Percentiles rank a stretch among this genome's conserved stretches.
These are phyloP conservation scores for Pythium diclinum DNA, from an alignment of 352 stramenopile species.

Conservation along the genomic window DNA sequence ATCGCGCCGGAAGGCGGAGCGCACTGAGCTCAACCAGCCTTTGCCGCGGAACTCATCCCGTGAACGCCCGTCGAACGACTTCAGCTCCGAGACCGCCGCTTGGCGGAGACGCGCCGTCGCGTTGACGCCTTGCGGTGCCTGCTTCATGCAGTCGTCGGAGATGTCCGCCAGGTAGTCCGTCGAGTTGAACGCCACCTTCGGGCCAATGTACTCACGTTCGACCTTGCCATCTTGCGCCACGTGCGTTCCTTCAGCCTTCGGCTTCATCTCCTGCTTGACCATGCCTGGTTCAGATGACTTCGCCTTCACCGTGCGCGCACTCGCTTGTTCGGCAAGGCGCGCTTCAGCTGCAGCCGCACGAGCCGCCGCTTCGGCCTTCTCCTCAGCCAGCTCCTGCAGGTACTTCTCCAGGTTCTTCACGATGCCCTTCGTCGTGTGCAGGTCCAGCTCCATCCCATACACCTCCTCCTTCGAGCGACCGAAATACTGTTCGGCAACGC, in stretches of 20 bases:
- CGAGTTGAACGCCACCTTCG: not conserved
- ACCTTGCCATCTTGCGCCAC: not conserved
- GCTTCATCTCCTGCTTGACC: too few relatives aligned
- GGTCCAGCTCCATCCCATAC: not conserved
- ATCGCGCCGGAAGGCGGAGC: constrained; percentile 16
- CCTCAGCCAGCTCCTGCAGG: too few relatives aligned
- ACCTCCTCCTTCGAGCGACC: constrained; percentile 1
- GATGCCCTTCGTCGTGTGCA: too few relatives aligned
- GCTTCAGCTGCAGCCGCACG: too few relatives aligned
- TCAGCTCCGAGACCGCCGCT: constrained; percentile 18
- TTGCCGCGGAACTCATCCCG: constrained; percentile 17
- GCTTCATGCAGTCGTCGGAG: constrained; percentile 17
- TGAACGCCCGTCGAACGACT: constrained; percentile 13
- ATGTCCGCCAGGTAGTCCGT: constrained; percentile 23
- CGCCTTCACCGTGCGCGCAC: too few relatives aligned
- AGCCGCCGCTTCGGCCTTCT: too few relatives aligned
- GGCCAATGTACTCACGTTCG: not conserved
- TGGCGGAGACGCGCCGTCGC: constrained; percentile 6
- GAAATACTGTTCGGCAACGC: constrained; percentile 6
- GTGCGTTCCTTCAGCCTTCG: not conserved
- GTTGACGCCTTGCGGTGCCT: constrained; percentile 4
- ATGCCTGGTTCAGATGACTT: too few relatives aligned
- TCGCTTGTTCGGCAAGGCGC: too few relatives aligned
- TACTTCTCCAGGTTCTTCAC: too few relatives aligned
- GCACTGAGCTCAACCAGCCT: constrained; percentile 5